Percentiles rank a stretch among this genome's conserved stretches.
Conservation (phyloP, 2,329 filamentous ascomycete genomes). For the Nothophaeocryptopus gaeumannii region DNA sequence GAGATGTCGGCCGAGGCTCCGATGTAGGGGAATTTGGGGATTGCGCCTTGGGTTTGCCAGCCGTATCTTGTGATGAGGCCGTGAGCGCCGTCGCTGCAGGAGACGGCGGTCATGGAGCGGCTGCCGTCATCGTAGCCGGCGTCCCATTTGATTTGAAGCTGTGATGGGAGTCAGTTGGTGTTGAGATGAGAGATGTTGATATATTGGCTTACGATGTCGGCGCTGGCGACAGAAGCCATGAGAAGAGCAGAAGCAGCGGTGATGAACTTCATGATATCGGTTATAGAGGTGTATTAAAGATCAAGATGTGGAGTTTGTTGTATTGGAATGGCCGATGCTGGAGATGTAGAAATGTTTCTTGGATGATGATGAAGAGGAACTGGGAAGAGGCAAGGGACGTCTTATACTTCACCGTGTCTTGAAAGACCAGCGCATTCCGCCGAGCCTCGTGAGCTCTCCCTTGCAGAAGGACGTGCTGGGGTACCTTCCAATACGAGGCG, state of each 20-base stretch:
- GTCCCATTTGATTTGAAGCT: neutral
- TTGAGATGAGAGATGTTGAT: slow-evolving; percentile 11
- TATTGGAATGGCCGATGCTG: neutral
- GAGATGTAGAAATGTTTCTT: neutral
- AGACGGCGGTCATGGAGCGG: slow-evolving; percentile 56
- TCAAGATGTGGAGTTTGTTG: neutral
- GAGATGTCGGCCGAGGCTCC: slow-evolving; percentile 49
- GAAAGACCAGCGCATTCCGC: neutral
- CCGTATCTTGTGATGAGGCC: slow-evolving; percentile 63
- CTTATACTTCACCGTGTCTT: neutral
- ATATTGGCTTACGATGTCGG: slow-evolving; percentile 60
- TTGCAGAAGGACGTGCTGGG: neutral
- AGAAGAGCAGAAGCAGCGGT: slow-evolving; percentile 41
- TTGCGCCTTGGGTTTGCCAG: slow-evolving; percentile 44
- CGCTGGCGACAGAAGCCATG: slow-evolving; percentile 26
- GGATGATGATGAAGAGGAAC: neutral
- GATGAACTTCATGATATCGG: slow-evolving; percentile 23
- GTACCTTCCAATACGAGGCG: neutral
- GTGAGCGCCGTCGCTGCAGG: slow-evolving; percentile 67
- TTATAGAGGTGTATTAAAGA: neutral
- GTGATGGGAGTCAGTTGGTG: neutral
- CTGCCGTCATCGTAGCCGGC: slow-evolving; percentile 62
- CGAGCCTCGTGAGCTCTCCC: neutral
- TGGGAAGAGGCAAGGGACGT: neutral
- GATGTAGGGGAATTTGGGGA: slow-evolving; percentile 50